Conservation (phyloP, 768 basidiomycete genomes). For the Kwoniella heveanensis region DNA sequence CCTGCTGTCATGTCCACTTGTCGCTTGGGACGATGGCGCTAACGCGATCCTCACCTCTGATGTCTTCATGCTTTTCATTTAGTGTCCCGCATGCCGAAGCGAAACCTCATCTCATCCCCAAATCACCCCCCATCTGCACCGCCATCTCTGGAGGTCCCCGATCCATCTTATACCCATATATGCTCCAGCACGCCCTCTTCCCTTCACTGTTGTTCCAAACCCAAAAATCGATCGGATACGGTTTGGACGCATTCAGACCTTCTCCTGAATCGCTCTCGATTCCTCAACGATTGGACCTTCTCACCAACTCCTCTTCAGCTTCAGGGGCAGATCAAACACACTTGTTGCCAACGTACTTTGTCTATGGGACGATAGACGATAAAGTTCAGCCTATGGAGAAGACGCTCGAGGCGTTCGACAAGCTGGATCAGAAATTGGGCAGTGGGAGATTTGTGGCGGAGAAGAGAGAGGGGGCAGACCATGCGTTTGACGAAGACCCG, state of each 20-base stretch:
- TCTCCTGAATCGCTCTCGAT: constrained; percentile 38
- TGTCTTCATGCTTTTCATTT: neutral
- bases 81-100: constrained; percentile 46
- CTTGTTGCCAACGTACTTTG: constrained; percentile 40
- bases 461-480: constrained; percentile 31
- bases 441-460: constrained; percentile 19
- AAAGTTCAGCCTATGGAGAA: constrained; percentile 46
- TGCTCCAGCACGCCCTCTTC: constrained; percentile 50
- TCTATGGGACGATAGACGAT: constrained; percentile 36
- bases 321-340: too few species aligned
- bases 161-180: constrained; percentile 49
- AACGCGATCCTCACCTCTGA: neutral
- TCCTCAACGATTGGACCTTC: constrained; percentile 29
- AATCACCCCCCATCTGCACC: constrained; percentile 38
- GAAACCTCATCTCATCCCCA: constrained; percentile 39
- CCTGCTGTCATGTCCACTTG: neutral
- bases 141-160: constrained; percentile 45
- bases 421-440: constrained; percentile 15
- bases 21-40: neutral
- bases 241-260: constrained; percentile 42
- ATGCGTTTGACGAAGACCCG: constrained; percentile 48
- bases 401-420: constrained; percentile 34
- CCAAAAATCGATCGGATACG: constrained; percentile 39
- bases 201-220: constrained; percentile 43
- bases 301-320: neutral